These are phyloP conservation scores for Periconia sp. DNA, from an alignment of 2,329 filamentous ascomycete species.

Conservation along the genomic window DNA sequence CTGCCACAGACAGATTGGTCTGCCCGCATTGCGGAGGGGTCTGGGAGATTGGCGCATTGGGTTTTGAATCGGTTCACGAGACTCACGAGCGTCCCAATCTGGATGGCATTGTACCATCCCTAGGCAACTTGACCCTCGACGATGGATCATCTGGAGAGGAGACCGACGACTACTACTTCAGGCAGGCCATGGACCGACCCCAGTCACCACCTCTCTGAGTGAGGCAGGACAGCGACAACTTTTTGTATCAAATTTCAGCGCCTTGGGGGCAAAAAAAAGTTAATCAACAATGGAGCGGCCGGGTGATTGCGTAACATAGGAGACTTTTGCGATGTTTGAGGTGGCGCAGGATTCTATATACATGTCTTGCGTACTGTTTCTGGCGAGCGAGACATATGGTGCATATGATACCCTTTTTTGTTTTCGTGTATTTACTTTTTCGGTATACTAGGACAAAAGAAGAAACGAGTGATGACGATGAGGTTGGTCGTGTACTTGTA, in stretches of 20 bases:
- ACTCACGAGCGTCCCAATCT: neutral
- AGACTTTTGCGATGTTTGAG: neutral
- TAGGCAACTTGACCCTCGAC: conserved; percentile 15
- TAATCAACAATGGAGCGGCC: neutral
- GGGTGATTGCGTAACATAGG: neutral
- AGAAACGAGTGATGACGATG: too few relatives aligned
- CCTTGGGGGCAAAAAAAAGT: neutral
- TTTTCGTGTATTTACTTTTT: neutral
- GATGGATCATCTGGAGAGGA: conserved; percentile 34
- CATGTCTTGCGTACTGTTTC: neutral
- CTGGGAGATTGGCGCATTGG: conserved; percentile 44
- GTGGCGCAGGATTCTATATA: neutral
- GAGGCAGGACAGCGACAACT: neutral
- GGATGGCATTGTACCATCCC: conserved; percentile 13
- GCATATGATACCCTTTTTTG: neutral
- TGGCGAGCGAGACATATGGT: neutral
- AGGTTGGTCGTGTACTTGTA: too few relatives aligned
- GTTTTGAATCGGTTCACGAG: conserved; percentile 38
- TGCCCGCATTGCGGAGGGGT: conserved; percentile 35
- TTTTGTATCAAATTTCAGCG: neutral
- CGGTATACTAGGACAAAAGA: too few relatives aligned
- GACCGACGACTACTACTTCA: conserved; percentile 38
- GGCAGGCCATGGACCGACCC: conserved; percentile 25
- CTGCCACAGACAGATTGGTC: conserved; percentile 17
- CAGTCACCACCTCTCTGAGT: conserved; percentile 25